Base-by-base conservation (phyloP, 2,329 filamentous ascomycete genomes). In the Botrytis aclada region DNA sequence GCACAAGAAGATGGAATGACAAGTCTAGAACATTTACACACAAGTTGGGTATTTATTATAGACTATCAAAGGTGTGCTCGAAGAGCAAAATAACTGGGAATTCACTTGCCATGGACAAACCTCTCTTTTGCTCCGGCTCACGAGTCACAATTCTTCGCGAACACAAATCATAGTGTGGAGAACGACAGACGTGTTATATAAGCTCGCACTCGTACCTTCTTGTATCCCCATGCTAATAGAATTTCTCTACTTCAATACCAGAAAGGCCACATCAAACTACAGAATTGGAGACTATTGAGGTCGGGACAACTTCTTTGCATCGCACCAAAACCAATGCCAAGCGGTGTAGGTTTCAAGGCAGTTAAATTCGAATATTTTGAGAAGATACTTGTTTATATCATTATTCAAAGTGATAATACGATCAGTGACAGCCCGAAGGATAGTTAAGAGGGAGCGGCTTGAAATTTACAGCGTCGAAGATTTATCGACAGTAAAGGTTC, bases 1-100 rank as follows among this genome's bases (percentile, higher is more conserved):
- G 14, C 1, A 18, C 9, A 54, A 18, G 2, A 1, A 54, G n/a
- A 18, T 18, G 14, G 0, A 29, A 29, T 29, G n/a, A 0, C 2
- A 3, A 6, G 25, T 7, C 25, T 25, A 54, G 12, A 54, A 16
- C 14, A 18, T 8, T 29, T 54, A 29, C 29, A 18, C 5, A 54
- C 2, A 54, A 29, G 51, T 16, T 16, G 6, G 7, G 3, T 29
- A 29, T 3, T 2, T 8, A 29, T 18, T n/a, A 7, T n/a, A 16
- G 47, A 51, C 47, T n/a, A 14, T n/a, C 1, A 14, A n/a, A n/a
- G 0, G 22, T n/a, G 47, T n/a, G 25, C 0, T 51, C 47, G 47
- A 51, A 51, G 25, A 14, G 47, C 10, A n/a, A n/a, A 25, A 43
- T 3, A 7, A n/a, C 10, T 6, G 47, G 47, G 47, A 1, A 3